Evolutionary conservation across 768 basidiomycete genomes (phyloP), one percentile per base, ranked within the genome.

Genomic region (Phaeotremella skinneri): DNA sequence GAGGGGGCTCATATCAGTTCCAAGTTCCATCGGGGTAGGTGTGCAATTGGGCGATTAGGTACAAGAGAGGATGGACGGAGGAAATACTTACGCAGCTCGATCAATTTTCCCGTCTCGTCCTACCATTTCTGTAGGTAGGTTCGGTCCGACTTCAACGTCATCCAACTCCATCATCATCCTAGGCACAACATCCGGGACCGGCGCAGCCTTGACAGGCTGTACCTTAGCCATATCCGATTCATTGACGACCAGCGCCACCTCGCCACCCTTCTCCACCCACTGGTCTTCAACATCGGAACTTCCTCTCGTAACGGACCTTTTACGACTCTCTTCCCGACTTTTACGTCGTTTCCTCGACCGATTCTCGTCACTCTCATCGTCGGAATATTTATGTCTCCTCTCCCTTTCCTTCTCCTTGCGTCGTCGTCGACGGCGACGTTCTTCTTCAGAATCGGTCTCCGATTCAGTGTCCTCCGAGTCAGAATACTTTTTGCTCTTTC

Each of bases 121-220:
- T 26, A 53, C 85, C 57, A 79, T 80, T 4, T 74, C 67, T 59
- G 80, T 82, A 32, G 84, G 69, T n/a, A 91, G 88, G 64, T 86
- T 80, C 3, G 93, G 93, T 0, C 93, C 93, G 30, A 94, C 74
- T 32, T 87, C 88, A 3, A 85, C 85, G 49, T 85, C 87, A 16
- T 79, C 79, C 7, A 21, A 45, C 9, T 83, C 83, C 5, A 79
- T 81, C 1, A 79, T 78, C 29, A 71, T 76, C 34, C 72, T 73
- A 39, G 54, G 68, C 14, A 59, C 58, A 3, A 52, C 56, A 3
- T 60, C 51, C n/a, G 41, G 63, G 20, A 64, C 25, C 60, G 73
- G 72, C 11, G 64, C 55, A 21, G 41, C 61, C 27, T 62, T 70
- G 48, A 56, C 59, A 39, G 57, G 52, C 45, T 21, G 49, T 47